Evolutionary conservation across 768 basidiomycete genomes (phyloP), one percentile per base, ranked within the genome.

Genomic region (Leccinum imitatum): DNA sequence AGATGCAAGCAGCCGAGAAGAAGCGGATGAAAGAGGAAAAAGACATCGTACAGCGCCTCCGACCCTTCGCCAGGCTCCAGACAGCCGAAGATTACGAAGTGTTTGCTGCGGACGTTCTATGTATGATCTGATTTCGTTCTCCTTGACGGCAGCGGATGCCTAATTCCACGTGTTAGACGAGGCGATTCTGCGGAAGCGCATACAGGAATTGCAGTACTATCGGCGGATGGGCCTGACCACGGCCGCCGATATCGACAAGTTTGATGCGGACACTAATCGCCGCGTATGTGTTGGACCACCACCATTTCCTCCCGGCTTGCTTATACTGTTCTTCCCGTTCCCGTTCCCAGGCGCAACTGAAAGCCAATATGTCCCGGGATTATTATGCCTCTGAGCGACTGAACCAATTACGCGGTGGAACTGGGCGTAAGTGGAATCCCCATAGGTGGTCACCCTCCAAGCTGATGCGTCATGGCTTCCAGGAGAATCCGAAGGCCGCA

Each of bases 1-100:
- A 97, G 96, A 90, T 94, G 79, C 87, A 91, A 81, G 91, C 92
- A 10, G 82, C 83, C 3, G 96, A 99, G 65, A 91, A 95, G 77
- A 98, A 97, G 71, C 81, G 93, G 17, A 83, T 84, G 8, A 88
- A 90, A 66, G 96, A 98, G 62, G 95, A 98, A 67, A 86, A 90
- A 64, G 97, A 98, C 62, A 87, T 98, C 57, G 75, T 94, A 23
- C 87, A 93, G 65, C 86, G 95, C 25, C 81, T 95, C 57, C 90
- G 95, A 63, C 92, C 94, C 3, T 98, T 98, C 73, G 85, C 96
- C 27, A 85, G 88, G 56, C 77, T 98, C 37, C 95, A 97, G 71
- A 95, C 93, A 0, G 89, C 90, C 1, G 86, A 91, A 59, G 96
- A 99, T 69, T 95, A 89, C 65, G 97, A 99, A 71, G 80, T 80